Conservation (phyloP, 169 alveolate genomes). For the Eimeria necatrix region DNA sequence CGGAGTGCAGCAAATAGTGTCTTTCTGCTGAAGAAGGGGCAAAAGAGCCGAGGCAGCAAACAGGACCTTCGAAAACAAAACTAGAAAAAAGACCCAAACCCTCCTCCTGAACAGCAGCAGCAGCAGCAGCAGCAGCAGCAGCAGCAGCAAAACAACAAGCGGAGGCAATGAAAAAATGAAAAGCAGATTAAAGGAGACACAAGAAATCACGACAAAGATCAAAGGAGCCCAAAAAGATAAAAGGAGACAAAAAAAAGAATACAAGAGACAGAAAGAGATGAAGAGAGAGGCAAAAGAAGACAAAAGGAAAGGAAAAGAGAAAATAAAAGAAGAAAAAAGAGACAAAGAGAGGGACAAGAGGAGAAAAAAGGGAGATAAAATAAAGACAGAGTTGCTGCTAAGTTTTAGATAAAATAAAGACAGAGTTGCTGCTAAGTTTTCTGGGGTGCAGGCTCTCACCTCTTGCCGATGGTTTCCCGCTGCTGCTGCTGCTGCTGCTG, state of each 20-base stretch:
- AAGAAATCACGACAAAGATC: not conserved
- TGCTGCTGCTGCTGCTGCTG: slow-evolving; percentile 42
- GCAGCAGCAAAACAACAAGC: not conserved
- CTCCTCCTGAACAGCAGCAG: slow-evolving; percentile 10
- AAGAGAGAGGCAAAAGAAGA: not conserved
- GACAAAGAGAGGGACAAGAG: not conserved
- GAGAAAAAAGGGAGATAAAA: not conserved
- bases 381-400: not conserved
- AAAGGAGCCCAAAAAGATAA: not conserved
- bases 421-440: not conserved
- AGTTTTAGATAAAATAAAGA: not conserved
- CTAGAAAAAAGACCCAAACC: slow-evolving; percentile 38
- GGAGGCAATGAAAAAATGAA: not conserved
- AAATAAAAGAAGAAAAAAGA: not conserved
- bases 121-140: slow-evolving; percentile 37
- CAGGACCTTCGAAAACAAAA: slow-evolving; percentile 60
- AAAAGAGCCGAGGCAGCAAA: slow-evolving; percentile 49
- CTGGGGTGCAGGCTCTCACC: not conserved
- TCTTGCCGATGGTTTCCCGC: not conserved
- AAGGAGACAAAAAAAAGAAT: slow-evolving; percentile 14
- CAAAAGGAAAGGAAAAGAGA: not conserved
- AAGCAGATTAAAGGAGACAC: not conserved
- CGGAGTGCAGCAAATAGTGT: slow-evolving; percentile 68
- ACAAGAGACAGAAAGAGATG: not conserved
- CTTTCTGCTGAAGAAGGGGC: slow-evolving; percentile 66